Base-by-base conservation (phyloP, 495 filamentous ascomycete genomes). In the Lophium mytilinum region DNA sequence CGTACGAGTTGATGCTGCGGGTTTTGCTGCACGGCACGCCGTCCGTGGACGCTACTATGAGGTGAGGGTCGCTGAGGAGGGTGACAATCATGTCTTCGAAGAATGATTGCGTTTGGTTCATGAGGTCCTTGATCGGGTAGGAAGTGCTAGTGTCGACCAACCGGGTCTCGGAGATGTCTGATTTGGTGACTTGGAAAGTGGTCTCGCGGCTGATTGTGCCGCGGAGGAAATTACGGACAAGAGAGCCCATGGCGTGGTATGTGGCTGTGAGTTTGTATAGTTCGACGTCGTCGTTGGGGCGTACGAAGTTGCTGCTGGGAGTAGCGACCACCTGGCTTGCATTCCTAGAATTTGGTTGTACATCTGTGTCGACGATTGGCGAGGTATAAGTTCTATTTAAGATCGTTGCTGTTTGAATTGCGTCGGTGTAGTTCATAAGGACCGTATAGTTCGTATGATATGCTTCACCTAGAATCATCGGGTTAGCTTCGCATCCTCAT, bases 61-160 rank as follows among this genome's bases (percentile, higher is more conserved):
- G 58, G 57, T 63, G 63, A 4, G 66, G 61, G 12, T 74, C 72
- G 7, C 56, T 62, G 9, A 74, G 59, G 9, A 75, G 65, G 1
- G 69, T 65, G 42, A 75, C 40, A 12, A 74, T 47, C 50, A 75
- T 70, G 43, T 75, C 71, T 39, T 73, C 56, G 45, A 66, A 73
- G 8, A 72, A 42, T 0, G 17, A 53, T 40, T 71, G 60, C 15
- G 72, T 55, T 15, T 52, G 5, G 0, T 41, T 34, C 11, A 53
- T 57, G 0, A 75, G 52, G 51, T 75, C 47, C 0, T 8, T 1
- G 0, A 66, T 50, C 0, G 69, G 59, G 46, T 64, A 72, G 0
- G 65, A 61, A 0, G 66, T 72, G 0, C 33, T 10, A 14, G 52
- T 50, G 33, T 69, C 56, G 19, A 73, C 53, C 4, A 75, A 67